Evolutionary conservation across 129 eudicot genomes (phyloP).

Genomic region (Heracleum sosnowskyi): DNA sequence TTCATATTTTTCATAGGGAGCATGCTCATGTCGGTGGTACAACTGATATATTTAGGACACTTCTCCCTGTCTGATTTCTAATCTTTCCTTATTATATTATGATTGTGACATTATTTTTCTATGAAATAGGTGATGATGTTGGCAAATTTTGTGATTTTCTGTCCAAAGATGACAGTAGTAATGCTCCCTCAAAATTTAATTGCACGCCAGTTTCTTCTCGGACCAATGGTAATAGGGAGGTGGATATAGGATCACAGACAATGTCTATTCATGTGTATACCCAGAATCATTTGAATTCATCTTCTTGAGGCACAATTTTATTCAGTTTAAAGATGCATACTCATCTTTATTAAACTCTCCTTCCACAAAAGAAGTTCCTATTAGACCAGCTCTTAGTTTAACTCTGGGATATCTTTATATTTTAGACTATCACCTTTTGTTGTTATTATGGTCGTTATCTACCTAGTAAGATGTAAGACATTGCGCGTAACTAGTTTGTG

Average conservation of each 20-base stretch:
- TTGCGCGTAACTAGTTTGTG: too few species aligned
- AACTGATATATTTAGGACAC: background rate
- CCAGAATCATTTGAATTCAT: constrained; percentile 30
- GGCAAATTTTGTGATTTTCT: background rate
- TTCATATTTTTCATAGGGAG: background rate
- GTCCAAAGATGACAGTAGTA: background rate
- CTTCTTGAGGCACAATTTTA: constrained; percentile 25
- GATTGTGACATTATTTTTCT: background rate
- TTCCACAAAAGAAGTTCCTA: constrained; percentile 47
- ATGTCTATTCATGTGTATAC: constrained; percentile 22
- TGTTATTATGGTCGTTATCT: too few species aligned
- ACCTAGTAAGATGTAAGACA: too few species aligned
- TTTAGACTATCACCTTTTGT: too few species aligned
- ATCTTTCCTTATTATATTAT: background rate
- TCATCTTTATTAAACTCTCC: constrained; percentile 21
- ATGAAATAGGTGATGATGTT: background rate
- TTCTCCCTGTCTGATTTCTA: background rate
- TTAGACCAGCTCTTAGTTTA: too few species aligned
- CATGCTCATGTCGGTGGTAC: background rate
- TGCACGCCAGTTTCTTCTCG: constrained; percentile 31
- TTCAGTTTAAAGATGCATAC: constrained; percentile 44
- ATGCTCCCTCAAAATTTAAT: constrained; percentile 11
- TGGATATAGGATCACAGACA: constrained; percentile 25
- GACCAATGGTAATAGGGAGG: constrained; percentile 35
- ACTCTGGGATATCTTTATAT: too few species aligned